Conservation (phyloP, 768 basidiomycete genomes). For the Mycena epipterygia region DNA sequence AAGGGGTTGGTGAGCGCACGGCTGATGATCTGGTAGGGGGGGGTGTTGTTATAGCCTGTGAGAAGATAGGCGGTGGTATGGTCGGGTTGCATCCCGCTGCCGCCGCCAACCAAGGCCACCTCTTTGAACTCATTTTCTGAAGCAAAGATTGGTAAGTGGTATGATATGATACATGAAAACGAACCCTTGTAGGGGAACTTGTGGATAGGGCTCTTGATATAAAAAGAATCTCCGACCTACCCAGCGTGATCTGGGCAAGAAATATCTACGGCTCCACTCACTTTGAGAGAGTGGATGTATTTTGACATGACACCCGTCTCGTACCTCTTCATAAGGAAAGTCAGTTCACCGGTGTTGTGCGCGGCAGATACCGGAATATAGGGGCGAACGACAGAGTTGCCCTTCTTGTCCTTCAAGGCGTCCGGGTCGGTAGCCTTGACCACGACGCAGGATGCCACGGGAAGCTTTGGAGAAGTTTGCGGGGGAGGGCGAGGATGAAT, state of each 20-base stretch:
- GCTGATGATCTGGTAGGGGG: conserved; percentile 84
- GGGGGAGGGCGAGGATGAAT: conserved; percentile 88
- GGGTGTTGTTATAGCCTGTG: conserved; percentile 65
- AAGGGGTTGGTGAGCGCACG: conserved; percentile 77
- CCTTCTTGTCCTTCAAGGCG: conserved; percentile 77
- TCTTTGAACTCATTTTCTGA: conserved; percentile 87
- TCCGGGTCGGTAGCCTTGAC: conserved; percentile 81
- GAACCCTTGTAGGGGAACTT: conserved; percentile 93
- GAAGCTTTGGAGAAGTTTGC: conserved; percentile 81
- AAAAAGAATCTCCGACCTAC: conserved; percentile 74
- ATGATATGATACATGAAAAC: no score
- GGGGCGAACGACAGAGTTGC: conserved; percentile 89
- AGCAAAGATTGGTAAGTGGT: no score
- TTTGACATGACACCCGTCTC: conserved; percentile 88
- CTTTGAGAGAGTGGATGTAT: conserved; percentile 83
- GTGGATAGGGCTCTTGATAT: conserved; percentile 91
- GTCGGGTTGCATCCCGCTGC: conserved; percentile 85
- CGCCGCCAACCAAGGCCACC: conserved; percentile 92
- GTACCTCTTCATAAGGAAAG: conserved; percentile 88
- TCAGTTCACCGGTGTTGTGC: conserved; percentile 80
- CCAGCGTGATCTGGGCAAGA: neutral
- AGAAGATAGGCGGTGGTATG: neutral
- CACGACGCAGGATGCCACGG: conserved; percentile 83
- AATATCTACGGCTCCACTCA: conserved; percentile 26
- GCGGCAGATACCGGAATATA: conserved; percentile 94